Percentiles rank a stretch among this genome's conserved stretches.
Evolutionary conservation across 2,329 filamentous ascomycete species (phyloP).

Genomic region (Fusarium falciforme): DNA sequence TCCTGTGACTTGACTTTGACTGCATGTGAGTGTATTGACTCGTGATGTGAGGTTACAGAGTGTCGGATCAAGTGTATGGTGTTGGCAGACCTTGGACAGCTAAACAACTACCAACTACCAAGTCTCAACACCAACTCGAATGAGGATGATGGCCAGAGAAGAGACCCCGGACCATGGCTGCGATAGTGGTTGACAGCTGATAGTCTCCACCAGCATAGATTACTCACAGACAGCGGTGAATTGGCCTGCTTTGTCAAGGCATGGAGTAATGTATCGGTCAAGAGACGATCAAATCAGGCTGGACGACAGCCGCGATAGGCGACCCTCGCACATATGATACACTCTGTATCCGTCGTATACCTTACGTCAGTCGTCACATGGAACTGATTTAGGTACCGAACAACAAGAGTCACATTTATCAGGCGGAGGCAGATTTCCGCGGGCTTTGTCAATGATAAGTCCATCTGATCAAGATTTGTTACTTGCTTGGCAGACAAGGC

Average conservation of each 20-base stretch:
- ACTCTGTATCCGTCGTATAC: background rate
- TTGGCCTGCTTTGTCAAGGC: background rate
- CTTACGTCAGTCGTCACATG: constrained; percentile 12
- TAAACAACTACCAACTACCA: background rate
- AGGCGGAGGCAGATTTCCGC: constrained; percentile 1
- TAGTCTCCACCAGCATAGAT: background rate
- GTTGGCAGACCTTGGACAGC: background rate
- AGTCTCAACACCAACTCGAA: background rate
- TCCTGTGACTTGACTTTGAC: background rate
- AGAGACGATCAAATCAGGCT: background rate
- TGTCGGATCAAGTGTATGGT: background rate
- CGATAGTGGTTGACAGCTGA: background rate
- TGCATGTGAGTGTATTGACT: background rate
- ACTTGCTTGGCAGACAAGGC: constrained; percentile 4
- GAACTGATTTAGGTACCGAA: background rate
- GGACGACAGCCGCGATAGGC: constrained; percentile 8
- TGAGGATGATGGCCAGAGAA: background rate
- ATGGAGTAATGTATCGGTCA: background rate
- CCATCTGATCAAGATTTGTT: background rate
- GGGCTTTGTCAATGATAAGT: background rate
- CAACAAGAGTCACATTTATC: background rate
- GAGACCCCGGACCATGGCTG: background rate
- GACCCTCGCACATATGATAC: background rate
- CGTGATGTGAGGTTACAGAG: background rate
- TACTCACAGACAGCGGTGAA: background rate